Conservation (phyloP, 2,329 filamentous ascomycete genomes). For the Fusarium aywerte region DNA sequence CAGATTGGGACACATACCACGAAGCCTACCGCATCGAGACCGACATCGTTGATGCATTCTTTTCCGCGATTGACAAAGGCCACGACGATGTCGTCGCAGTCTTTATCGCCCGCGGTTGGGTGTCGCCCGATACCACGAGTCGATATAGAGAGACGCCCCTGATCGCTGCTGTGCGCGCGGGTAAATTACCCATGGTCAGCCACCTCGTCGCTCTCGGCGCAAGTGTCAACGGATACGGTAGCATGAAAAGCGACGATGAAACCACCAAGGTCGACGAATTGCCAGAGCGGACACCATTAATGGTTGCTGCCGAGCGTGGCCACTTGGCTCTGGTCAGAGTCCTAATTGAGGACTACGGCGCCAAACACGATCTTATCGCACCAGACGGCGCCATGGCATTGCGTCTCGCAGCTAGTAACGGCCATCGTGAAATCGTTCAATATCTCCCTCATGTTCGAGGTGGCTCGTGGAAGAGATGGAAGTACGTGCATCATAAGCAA, state of each 20-base stretch:
- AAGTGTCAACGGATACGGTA: slow-evolving; percentile 47
- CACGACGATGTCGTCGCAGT: slow-evolving; percentile 46
- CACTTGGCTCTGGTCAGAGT: slow-evolving; percentile 55
- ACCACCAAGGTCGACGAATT: slow-evolving; percentile 25
- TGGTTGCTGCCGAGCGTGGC: slow-evolving; percentile 56
- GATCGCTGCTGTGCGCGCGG: slow-evolving; percentile 49
- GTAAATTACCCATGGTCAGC: slow-evolving; percentile 50
- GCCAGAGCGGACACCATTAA: slow-evolving; percentile 55
- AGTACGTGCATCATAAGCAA: slow-evolving; percentile 47
- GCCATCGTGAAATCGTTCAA: slow-evolving; percentile 57
- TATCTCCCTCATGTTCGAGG: slow-evolving; percentile 55
- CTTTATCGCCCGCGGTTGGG: slow-evolving; percentile 50
- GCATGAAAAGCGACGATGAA: not conserved
- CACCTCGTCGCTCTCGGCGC: slow-evolving; percentile 52
- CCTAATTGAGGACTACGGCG: slow-evolving; percentile 54
- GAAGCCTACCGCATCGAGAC: slow-evolving; percentile 32
- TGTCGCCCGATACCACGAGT: slow-evolving; percentile 53
- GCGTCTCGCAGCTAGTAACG: slow-evolving; percentile 55
- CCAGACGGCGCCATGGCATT: slow-evolving; percentile 59
- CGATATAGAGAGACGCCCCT: slow-evolving; percentile 50
- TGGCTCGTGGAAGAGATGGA: slow-evolving; percentile 54
- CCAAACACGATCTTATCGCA: slow-evolving; percentile 57
- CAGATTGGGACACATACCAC: not conserved
- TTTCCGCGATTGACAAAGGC: slow-evolving; percentile 42
- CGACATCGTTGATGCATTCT: slow-evolving; percentile 49